Base-by-base conservation (phyloP, 192 early-diverging fungal species). In the Globomyces pollinis-pini region DNA sequence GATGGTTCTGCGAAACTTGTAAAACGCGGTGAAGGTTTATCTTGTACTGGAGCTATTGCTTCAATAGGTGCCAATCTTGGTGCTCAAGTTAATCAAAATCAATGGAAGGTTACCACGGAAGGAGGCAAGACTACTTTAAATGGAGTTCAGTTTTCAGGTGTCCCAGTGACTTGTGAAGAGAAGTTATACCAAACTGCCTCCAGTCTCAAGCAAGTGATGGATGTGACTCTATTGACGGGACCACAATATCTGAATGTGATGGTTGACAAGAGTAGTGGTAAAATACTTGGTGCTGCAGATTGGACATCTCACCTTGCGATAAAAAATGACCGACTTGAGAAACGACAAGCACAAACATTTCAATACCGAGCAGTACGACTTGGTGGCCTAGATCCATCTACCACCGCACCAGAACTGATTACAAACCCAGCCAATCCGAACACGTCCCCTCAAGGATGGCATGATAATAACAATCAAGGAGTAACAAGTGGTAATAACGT, bases 401-500 rank as follows among this genome's bases (percentile, higher is more conserved):
- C 53, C 33, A 41, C 18, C 21, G 16, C n/a, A 16, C 53, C n/a
- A 35, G 23, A 13, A 7, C 8, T 29, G 18, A 20, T 60, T 8
- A 50, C 9, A 11, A 57, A 63, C 36, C 62, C 62, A 29, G 52
- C 28, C 18, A 36, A 63, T 44, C 50, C 36, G 7, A 42, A 16
- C 12, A 56, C 65, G 2, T 59, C 52, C 21, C 64, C 45, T 24
- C 15, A 13, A 2, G 65, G 65, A 1, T 67, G 65, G 65, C 1
- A 67, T n/a, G 34, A 16, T 12, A 53, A 67, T 11, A 30, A n/a
- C 6, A 61, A 61, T 43, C 18, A 52, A 42, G 57, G 23, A 5
- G 16, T 62, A 15, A 80, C 78, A 0, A 56, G 57, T 1, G 78
- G 78, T 3, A 80, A 80, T 67, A 80, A 80, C 57, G 75, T 75